phyloP scores from a whole-genome alignment of 1,139 yeast genomes.

The Zygosaccharomyces sapae region DNA sequence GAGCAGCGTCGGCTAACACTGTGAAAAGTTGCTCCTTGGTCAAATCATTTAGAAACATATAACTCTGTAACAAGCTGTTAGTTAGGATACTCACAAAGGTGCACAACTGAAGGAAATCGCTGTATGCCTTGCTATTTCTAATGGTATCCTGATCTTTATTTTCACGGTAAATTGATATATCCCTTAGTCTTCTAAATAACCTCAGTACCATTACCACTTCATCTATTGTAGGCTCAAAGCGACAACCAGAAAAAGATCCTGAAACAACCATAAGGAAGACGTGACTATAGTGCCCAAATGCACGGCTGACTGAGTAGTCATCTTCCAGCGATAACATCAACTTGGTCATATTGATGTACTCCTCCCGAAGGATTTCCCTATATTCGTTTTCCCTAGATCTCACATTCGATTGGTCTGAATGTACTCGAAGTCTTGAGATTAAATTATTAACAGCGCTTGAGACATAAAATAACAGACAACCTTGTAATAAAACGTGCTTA shows the following conservation, averaged over 20 bases:
- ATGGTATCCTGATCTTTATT: slow-evolving; percentile 12
- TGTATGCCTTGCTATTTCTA: slow-evolving; percentile 16
- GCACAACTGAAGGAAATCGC: slow-evolving; percentile 17
- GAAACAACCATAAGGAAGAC: slow-evolving; percentile 18
- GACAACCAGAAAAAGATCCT: slow-evolving; percentile 12
- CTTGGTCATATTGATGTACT: slow-evolving; percentile 23
- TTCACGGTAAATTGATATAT: slow-evolving; percentile 12
- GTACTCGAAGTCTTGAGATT: slow-evolving; percentile 21
- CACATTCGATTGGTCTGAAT: slow-evolving; percentile 9
- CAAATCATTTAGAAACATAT: slow-evolving; percentile 16
- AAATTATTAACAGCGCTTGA: slow-evolving; percentile 23
- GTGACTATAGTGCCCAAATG: slow-evolving; percentile 17
- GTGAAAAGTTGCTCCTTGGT: slow-evolving; percentile 16
- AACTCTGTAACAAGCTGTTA: slow-evolving; percentile 20
- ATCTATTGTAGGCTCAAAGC: slow-evolving; percentile 12
- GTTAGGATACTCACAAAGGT: slow-evolving; percentile 22
- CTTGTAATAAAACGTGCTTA: slow-evolving; percentile 19
- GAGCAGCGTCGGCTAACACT: slow-evolving; percentile 8
- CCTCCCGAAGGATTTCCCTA: slow-evolving; percentile 9
- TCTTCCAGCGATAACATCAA: slow-evolving; percentile 17
- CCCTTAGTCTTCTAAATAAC: slow-evolving; percentile 19
- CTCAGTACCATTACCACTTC: slow-evolving; percentile 18
- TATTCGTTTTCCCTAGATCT: slow-evolving; percentile 6
- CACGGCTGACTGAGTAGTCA: slow-evolving; percentile 19
- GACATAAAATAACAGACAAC: slow-evolving; percentile 14